Base-by-base conservation (phyloP, 2,329 filamentous ascomycete species). In the Akanthomyces uredinophilus region DNA sequence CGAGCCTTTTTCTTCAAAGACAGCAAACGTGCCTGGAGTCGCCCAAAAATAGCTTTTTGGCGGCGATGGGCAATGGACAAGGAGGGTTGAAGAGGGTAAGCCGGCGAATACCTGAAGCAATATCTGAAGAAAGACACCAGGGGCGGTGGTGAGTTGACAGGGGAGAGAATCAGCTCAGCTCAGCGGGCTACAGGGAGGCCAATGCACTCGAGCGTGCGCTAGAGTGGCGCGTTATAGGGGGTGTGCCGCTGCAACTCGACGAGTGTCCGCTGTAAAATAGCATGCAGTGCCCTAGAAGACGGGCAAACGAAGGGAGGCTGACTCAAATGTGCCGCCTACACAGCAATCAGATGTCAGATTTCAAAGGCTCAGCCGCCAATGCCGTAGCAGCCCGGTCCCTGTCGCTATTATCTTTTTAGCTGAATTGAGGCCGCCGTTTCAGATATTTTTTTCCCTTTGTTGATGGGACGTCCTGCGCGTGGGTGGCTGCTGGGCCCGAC, bases 311-410 rank as follows among this genome's bases (percentile, higher is more conserved):
- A 44, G 41, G 41, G 18, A 32, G n/a, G 52, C 41, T 46, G 53
- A 56, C 53, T 56, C 41, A 35, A 29, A 44, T 18, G 4, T 51
- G 27, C n/a, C 35, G 22, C 29, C 20, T 7, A 13, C 52, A 20
- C 52, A 14, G 53, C 27, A 46, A 56, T 44, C 53, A 46, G 14
- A 50, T 50, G 55, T 50, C 46, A 58, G 35, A 50, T 50, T 50
- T 20, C n/a, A 29, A 41, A 27, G n/a, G 22, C 22, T 58, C 22
- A 41, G 55, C 55, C 53, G 24, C 27, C 53, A 56, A 35, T 46
- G 7, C 53, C 27, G 3, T 11, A 22, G 16, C 55, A 51, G 35
- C 18, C 37, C 22, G 35, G n/a, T 60, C 35, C 35, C 35, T 35
- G 18, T 41, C 11, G 13, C 24, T 24, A 13, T 27, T 27, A 4